Conservation (phyloP, 345 rosid species). For the Salix udensis region DNA sequence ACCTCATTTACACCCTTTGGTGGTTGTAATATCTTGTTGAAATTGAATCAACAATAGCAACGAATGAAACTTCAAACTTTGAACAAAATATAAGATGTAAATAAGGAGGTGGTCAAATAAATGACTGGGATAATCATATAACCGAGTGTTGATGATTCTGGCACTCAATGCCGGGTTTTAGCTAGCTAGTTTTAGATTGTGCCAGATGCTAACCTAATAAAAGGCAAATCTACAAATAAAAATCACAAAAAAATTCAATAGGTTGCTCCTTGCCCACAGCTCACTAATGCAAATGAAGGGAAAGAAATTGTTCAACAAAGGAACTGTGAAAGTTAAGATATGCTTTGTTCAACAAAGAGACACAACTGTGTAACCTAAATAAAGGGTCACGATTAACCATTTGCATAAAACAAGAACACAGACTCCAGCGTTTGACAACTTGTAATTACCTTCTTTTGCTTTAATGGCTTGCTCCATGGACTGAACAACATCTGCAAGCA, state of each 20-base stretch:
- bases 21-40: no score
- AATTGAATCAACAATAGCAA: neutral
- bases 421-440: neutral
- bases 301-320: neutral
- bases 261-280: neutral
- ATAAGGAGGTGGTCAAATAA: no score
- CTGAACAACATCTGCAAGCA: conserved; percentile 74
- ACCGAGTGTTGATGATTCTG: neutral
- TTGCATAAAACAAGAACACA: neutral
- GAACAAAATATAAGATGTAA: neutral
- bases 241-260: neutral
- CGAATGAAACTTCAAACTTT: neutral
- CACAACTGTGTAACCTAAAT: neutral
- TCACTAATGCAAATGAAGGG: neutral
- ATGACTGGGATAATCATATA: neutral
- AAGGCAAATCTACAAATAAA: neutral
- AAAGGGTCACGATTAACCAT: neutral
- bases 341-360: neutral
- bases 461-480: conserved; percentile 87
- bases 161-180: neutral
- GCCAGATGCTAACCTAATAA: neutral
- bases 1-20: no score
- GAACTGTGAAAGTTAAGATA: neutral
- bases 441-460: conserved; percentile 66
- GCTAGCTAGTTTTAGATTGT: neutral